Conservation (phyloP, 305 asterid genomes). For the Striga hermonthica region DNA sequence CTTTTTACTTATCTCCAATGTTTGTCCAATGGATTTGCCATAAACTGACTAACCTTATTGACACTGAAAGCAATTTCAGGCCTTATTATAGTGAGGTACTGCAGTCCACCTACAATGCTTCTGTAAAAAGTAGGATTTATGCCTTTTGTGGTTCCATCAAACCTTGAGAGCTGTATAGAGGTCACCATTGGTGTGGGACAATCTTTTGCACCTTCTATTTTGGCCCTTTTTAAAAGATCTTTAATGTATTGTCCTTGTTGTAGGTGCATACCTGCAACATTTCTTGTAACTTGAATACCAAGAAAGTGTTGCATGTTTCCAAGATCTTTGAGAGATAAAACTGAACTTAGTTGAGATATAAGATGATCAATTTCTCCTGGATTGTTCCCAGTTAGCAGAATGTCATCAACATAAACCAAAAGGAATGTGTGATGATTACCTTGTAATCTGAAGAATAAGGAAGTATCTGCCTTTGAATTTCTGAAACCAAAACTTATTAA, state of each 20-base stretch:
- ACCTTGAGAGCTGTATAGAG: neutral
- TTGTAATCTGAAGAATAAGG: too few relatives aligned
- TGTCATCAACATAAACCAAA: neutral
- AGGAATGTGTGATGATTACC: neutral
- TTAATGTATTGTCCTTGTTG: neutral
- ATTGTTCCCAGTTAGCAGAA: neutral
- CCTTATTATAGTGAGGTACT: neutral
- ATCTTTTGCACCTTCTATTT: neutral
- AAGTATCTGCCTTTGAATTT: neutral
- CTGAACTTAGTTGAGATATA: neutral
- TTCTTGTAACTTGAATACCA: neutral
- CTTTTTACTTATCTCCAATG: neutral
- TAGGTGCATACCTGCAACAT: neutral
- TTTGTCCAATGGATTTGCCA: neutral
- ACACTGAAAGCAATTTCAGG: neutral
- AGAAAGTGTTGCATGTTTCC: neutral
- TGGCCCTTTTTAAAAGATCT: neutral
- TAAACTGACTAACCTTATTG: neutral
- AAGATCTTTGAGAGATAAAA: neutral
- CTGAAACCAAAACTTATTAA: neutral
- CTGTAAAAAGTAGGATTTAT: neutral
- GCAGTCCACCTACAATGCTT: neutral
- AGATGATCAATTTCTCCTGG: neutral
- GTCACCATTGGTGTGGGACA: neutral
- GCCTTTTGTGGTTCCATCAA: neutral